phyloP scores from a whole-genome alignment of 192 early-diverging fungal genomes.

The Backusella tarrabulga region DNA sequence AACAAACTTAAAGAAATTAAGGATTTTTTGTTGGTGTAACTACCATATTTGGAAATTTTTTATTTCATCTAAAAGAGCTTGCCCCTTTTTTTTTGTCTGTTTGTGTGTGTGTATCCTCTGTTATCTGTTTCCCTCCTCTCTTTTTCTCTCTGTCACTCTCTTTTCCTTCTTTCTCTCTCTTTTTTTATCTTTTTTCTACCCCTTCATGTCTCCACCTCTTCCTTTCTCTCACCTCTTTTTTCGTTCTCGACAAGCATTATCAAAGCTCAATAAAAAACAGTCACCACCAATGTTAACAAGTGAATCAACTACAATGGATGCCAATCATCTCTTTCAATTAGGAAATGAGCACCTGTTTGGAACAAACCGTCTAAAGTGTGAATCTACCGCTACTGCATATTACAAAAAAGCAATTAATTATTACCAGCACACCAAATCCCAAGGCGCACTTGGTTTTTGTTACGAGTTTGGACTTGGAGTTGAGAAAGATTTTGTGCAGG shows the following conservation, averaged over 20 bases:
- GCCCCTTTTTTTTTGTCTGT: conserved; percentile 1
- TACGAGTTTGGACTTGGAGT: conserved; percentile 85
- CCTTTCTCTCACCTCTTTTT: conserved; percentile 11
- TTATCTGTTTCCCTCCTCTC: conserved; percentile 4
- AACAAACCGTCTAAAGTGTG: conserved; percentile 38
- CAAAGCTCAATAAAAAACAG: background rate
- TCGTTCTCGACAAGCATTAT: conserved; percentile 17
- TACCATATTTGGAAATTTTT: conserved; percentile 3
- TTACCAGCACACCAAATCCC: conserved; percentile 41
- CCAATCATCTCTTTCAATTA: conserved; percentile 24
- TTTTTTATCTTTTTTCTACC: background rate
- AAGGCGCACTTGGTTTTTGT: conserved; percentile 76
- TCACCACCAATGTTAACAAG: background rate
- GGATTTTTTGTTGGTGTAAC: background rate
- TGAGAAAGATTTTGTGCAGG: conserved; percentile 53
- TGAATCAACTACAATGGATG: background rate
- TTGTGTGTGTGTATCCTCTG: background rate
- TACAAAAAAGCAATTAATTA: conserved; percentile 49
- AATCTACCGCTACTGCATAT: conserved; percentile 47
- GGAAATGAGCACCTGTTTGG: conserved; percentile 52
- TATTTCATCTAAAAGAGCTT: background rate
- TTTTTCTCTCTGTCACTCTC: background rate
- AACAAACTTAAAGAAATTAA: background rate
- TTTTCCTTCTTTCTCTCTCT: background rate
- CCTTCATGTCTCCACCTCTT: conserved; percentile 12